Conservation (phyloP, 805 yeast genomes). For the Priceomyces haplophilus region DNA sequence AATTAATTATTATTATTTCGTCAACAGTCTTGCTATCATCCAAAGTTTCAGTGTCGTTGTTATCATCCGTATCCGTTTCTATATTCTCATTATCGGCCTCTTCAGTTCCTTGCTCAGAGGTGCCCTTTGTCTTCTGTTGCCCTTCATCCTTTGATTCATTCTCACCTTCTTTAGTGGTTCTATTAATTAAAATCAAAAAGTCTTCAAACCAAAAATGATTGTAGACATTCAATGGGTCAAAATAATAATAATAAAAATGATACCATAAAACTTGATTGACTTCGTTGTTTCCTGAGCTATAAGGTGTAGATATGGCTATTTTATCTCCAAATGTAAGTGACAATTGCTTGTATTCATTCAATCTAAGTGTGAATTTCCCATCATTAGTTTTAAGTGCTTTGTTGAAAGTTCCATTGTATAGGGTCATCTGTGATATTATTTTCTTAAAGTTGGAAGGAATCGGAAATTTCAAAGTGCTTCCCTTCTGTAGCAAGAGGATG, state of each 20-base stretch:
- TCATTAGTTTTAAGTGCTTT: conserved; percentile 15
- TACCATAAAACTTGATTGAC: conserved; percentile 39
- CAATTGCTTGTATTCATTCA: conserved; percentile 23
- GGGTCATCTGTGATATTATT: conserved; percentile 20
- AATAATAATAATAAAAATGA: conserved; percentile 30
- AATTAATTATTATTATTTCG: conserved; percentile 36
- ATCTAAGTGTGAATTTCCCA: conserved; percentile 22
- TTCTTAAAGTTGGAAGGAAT: conserved; percentile 28
- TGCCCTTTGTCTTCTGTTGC: not conserved
- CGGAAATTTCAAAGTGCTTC: conserved; percentile 26
- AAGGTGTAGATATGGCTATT: conserved; percentile 31
- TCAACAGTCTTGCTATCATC: conserved; percentile 20
- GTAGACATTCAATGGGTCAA: conserved; percentile 32
- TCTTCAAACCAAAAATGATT: conserved; percentile 36
- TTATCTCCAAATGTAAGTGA: conserved; percentile 27
- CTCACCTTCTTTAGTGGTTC: conserved; percentile 17
- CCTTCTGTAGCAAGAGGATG: conserved; percentile 19
- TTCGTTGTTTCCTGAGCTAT: conserved; percentile 15
- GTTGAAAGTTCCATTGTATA: conserved; percentile 16
- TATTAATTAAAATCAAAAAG: conserved; percentile 32
- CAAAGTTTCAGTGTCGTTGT: not conserved
- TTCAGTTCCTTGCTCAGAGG: not conserved
- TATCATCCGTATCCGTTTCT: not conserved
- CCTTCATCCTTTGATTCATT: conserved; percentile 6
- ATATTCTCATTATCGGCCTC: not conserved